Evolutionary conservation across 371 early-diverging fungal genomes (phyloP), one percentile per base, ranked within the genome.

Genomic region (Apophysomyces trapeziformis): DNA sequence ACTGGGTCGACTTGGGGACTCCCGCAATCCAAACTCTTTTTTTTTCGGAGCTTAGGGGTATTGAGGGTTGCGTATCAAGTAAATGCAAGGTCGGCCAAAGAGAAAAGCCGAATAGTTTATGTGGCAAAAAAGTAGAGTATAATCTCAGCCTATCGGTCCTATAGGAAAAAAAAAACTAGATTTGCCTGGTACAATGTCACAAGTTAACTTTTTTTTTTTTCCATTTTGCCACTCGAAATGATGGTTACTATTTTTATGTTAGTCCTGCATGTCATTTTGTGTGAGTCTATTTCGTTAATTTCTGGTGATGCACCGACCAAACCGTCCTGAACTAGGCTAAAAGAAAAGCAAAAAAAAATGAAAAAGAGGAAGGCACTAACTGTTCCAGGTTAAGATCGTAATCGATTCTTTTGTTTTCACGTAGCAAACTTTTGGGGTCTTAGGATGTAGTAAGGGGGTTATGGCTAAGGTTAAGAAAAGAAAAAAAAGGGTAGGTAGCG

Each of bases 101-200:
- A 21, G 18, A 9, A 50, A 50, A 18, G 16, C 35, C 8, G 13
- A 41, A 41, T 13, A 8, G 41, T 41, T 5, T 50, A 50, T 50
- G 54, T 50, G 54, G 54, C 54, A 50, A 50, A 50, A 21, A 50
- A 50, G 21, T 7, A 41, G 11, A 41, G 41, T 26, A 41, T 41
- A 50, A 50, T 11, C 54, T 50, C 54, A 50, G 54, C 54, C 5
- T 50, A 50, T 50, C 54, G 54, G n/a, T 9, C 54, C 54, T 26
- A 50, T 50, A n/a, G 21, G 21, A 50, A 26, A 26, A 50, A 16
- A 50, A 26, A 26, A 50, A 16, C 54, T 21, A 26, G 54, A n/a
- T 7, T 21, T 50, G 16, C 54, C 54, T 26, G 54, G 54, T 21
- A 50, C 54, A 50, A 50, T 50, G 54, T 7, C 16, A 21, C 32